phyloP scores from a whole-genome alignment of 164 flowering plant species.

The Platanus orientalis region DNA sequence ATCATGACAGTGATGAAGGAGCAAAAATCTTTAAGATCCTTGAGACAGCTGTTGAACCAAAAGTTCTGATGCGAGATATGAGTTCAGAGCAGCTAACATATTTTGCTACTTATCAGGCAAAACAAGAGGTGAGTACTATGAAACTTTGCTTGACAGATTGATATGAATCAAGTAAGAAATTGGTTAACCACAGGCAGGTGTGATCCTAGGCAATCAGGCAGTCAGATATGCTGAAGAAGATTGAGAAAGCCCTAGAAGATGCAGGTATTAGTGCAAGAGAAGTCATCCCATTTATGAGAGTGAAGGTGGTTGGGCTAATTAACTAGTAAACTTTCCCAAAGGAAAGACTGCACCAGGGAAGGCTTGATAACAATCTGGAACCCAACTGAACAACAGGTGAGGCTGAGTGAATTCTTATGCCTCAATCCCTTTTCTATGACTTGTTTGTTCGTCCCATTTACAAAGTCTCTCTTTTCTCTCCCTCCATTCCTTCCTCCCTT shows the following conservation, averaged over 20 bases:
- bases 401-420: not conserved
- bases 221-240: slow-evolving; percentile 49
- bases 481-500: not conserved
- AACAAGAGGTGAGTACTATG: slow-evolving; percentile 54
- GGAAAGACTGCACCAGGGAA: slow-evolving; percentile 28
- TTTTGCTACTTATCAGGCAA: slow-evolving; percentile 61
- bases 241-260: slow-evolving; percentile 63
- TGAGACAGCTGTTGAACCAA: slow-evolving; percentile 89
- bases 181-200: slow-evolving; percentile 10
- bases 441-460: not conserved
- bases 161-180: slow-evolving; percentile 4
- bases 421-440: not conserved
- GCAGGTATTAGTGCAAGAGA: slow-evolving; percentile 68
- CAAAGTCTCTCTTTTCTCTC: not conserved
- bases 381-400: slow-evolving; percentile 87
- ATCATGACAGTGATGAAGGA: slow-evolving; percentile 74
- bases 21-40: slow-evolving; percentile 67
- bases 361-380: slow-evolving; percentile 82
- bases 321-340: slow-evolving; percentile 26
- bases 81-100: slow-evolving; percentile 66
- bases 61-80: slow-evolving; percentile 88
- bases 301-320: slow-evolving; percentile 75
- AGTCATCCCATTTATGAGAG: slow-evolving; percentile 80
- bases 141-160: slow-evolving; percentile 11
- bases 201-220: slow-evolving; percentile 55